Conservation (phyloP, 371 early-diverging fungal species). For the Gilbertella persicaria region DNA sequence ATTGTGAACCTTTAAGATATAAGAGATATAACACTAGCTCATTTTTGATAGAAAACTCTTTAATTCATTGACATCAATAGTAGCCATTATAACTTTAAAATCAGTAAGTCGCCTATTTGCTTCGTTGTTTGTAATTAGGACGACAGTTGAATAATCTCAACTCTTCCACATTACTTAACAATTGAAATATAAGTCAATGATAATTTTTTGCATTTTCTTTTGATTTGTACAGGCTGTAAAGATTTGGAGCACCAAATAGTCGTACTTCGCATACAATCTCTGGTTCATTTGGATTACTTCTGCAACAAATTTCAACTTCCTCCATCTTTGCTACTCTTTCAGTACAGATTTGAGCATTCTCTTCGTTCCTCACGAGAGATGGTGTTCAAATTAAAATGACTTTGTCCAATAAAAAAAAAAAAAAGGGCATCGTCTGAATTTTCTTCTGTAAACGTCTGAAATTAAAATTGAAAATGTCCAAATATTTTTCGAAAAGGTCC, state of each 20-base stretch:
- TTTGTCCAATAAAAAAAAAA: no score
- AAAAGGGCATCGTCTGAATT: no score
- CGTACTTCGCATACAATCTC: slow-evolving; percentile 5
- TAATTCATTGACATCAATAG: slow-evolving; percentile 9
- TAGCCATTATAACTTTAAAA: slow-evolving; percentile 8
- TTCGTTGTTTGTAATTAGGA: slow-evolving; percentile 15
- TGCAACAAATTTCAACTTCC: slow-evolving; percentile 8
- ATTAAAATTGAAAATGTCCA: no score
- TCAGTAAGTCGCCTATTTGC: slow-evolving; percentile 12
- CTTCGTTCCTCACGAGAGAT: slow-evolving; percentile 5
- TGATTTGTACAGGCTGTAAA: slow-evolving; percentile 8
- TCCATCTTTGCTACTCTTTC: not conserved
- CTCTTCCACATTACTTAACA: slow-evolving; percentile 11
- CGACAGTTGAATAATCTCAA: slow-evolving; percentile 20
- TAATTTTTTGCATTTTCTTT: no score
- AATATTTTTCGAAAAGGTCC: no score
- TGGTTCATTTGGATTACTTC: slow-evolving; percentile 9
- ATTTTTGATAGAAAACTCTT: slow-evolving; percentile 13
- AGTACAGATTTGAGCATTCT: slow-evolving; percentile 4
- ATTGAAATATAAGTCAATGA: no score
- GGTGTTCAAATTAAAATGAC: slow-evolving; percentile 1
- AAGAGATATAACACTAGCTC: slow-evolving; percentile 11
- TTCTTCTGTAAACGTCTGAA: no score
- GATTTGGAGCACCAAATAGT: slow-evolving; percentile 8
- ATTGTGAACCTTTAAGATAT: slow-evolving; percentile 11